These are phyloP conservation scores for Chenopodium quinoa DNA, from an alignment of 148 eudicot genomes.

Conservation along the genomic window DNA sequence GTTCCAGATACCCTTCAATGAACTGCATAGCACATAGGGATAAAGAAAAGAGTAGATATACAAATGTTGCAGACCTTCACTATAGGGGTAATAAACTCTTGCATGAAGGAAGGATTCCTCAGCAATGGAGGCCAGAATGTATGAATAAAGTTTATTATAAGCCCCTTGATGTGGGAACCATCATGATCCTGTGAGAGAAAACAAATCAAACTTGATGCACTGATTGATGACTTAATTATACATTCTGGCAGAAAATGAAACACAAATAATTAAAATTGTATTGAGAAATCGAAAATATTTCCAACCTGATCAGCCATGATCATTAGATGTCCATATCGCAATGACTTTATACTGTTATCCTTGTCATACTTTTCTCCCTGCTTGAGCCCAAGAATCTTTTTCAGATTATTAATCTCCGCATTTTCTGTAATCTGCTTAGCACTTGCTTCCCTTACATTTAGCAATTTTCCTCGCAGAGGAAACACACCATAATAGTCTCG, in stretches of 20 bases:
- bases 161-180: slow-evolving; percentile 96
- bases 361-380: slow-evolving; percentile 69
- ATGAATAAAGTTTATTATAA: slow-evolving; percentile 82
- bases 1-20: neutral
- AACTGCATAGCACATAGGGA: neutral
- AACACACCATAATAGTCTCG: slow-evolving; percentile 74
- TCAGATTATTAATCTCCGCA: slow-evolving; percentile 68
- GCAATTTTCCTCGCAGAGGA: slow-evolving; percentile 90
- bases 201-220: neutral
- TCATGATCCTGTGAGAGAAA: slow-evolving; percentile 75
- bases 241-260: neutral
- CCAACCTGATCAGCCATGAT: slow-evolving; percentile 98
- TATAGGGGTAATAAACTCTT: slow-evolving; percentile 88
- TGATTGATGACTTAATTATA: neutral
- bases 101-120: slow-evolving; percentile 68
- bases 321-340: slow-evolving; percentile 96
- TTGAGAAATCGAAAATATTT: neutral
- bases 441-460: slow-evolving; percentile 97
- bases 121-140: slow-evolving; percentile 95
- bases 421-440: slow-evolving; percentile 72
- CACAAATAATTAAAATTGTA: neutral
- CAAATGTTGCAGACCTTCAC: slow-evolving; percentile 54
- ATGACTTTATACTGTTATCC: slow-evolving; percentile 40
- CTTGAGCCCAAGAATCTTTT: slow-evolving; percentile 86
- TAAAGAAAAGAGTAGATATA: neutral